Evolutionary conservation across 2,329 filamentous ascomycete genomes (phyloP).

Genomic region (Chalaropsis ovoidea): DNA sequence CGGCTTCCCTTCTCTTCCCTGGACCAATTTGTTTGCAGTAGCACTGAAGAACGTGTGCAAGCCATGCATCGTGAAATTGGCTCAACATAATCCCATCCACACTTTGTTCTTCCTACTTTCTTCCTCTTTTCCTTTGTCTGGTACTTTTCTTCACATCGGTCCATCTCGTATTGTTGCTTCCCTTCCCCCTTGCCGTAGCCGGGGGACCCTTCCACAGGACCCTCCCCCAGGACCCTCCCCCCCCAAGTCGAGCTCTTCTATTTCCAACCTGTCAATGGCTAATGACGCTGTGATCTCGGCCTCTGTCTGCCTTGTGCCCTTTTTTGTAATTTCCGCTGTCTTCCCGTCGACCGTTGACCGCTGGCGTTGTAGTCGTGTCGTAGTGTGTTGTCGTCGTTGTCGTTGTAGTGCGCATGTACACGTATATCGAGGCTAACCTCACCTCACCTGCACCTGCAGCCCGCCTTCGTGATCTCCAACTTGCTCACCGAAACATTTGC

Average conservation of each 20-base stretch:
- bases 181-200: not conserved
- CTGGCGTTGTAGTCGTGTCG: not conserved
- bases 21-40: slow-evolving; percentile 2
- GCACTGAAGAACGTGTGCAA: slow-evolving; percentile 6
- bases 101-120: slow-evolving; percentile 5
- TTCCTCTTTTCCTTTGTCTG: not conserved
- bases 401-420: not conserved
- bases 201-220: not conserved
- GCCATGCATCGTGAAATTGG: slow-evolving; percentile 13
- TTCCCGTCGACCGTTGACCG: not conserved
- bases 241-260: not conserved
- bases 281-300: not conserved
- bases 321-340: not conserved
- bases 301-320: not conserved
- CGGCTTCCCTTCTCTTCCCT: not conserved
- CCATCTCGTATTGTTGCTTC: slow-evolving; percentile 4
- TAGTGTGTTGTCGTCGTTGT: not conserved
- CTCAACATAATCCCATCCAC: slow-evolving; percentile 8
- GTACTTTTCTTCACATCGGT: not conserved
- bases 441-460: not conserved
- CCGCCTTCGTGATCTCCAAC: not conserved
- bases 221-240: too few relatives aligned
- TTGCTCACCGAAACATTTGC: slow-evolving; percentile 6
- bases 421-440: not conserved
- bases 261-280: not conserved